Percentiles rank a stretch among this genome's conserved stretches.
Conservation (phyloP, 768 basidiomycete genomes). For the Tulasnella sp. region DNA sequence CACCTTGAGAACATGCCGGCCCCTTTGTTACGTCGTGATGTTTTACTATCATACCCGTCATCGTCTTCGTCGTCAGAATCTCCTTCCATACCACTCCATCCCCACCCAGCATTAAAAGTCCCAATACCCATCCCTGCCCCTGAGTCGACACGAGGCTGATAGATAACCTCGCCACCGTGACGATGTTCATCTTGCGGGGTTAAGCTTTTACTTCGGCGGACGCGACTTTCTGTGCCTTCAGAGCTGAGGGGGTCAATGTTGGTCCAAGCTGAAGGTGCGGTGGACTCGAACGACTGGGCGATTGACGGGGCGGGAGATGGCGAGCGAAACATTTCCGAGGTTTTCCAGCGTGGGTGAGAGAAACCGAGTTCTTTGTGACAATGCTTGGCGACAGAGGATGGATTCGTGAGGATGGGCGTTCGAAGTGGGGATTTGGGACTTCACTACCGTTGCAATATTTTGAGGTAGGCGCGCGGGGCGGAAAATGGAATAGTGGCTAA, state of each 20-base stretch:
- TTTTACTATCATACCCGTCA: not conserved
- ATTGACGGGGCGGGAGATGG: conserved; percentile 3
- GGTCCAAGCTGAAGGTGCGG: not conserved
- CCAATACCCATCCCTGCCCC: not conserved
- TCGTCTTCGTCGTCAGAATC: not conserved
- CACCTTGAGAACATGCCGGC: not conserved
- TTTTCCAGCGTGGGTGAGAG: not conserved
- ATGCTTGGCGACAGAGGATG: not conserved
- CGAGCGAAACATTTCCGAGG: not conserved
- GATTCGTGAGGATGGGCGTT: not conserved
- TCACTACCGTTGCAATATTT: not conserved
- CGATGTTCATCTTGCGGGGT: not conserved
- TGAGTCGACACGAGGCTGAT: not conserved
- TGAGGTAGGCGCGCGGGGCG: not conserved
- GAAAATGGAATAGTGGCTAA: not conserved
- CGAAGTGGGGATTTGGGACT: not conserved
- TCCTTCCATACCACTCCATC: not conserved
- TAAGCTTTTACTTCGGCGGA: not conserved
- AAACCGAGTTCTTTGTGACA: not conserved
- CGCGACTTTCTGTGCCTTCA: not conserved
- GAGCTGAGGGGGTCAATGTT: not conserved
- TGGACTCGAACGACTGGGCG: conserved; percentile 6
- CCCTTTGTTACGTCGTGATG: not conserved
- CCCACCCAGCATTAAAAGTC: not conserved
- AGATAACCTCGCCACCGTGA: not conserved